These are phyloP conservation scores for Mortierella sp. DNA, from an alignment of 371 early-diverging fungal genomes.

Conservation along the genomic window DNA sequence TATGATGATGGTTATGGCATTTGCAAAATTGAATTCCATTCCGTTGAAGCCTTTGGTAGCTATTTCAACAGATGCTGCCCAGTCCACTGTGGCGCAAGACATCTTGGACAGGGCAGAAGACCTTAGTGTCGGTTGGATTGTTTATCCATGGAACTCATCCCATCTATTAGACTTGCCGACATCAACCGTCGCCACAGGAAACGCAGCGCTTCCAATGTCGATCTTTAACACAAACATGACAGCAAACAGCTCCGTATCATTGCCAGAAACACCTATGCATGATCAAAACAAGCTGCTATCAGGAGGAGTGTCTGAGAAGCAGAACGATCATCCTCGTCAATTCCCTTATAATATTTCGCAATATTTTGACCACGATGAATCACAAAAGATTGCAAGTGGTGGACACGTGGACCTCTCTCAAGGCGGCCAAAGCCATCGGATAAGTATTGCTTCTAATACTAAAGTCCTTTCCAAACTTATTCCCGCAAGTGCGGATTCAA, in stretches of 20 bases:
- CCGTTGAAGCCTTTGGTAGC: conserved; percentile 44
- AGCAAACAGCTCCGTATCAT: conserved; percentile 1
- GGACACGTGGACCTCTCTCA: conserved; percentile 40
- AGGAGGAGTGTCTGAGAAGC: background rate
- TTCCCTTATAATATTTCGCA: conserved; percentile 35
- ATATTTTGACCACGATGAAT: conserved; percentile 48
- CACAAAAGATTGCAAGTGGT: conserved; percentile 43
- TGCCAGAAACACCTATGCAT: background rate
- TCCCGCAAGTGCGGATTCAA: conserved; percentile 24
- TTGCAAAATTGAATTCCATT: conserved; percentile 48
- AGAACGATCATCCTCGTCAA: conserved; percentile 17
- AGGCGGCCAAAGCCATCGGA: conserved; percentile 29
- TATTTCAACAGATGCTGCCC: conserved; percentile 35
- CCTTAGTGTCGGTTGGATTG: conserved; percentile 42
- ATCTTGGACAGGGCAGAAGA: conserved; percentile 46
- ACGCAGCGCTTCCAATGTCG: conserved; percentile 15
- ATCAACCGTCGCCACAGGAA: conserved; percentile 14
- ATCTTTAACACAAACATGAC: conserved; percentile 15
- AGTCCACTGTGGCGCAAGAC: conserved; percentile 40
- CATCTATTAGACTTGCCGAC: conserved; percentile 31
- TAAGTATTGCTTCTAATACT: conserved; percentile 48
- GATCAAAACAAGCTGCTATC: background rate
- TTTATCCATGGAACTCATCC: conserved; percentile 54
- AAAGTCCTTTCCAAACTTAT: conserved; percentile 48
- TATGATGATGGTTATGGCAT: conserved; percentile 58